Evolutionary conservation across 108 stramenopile genomes (phyloP).

Genomic region (Nitzschia palea): DNA sequence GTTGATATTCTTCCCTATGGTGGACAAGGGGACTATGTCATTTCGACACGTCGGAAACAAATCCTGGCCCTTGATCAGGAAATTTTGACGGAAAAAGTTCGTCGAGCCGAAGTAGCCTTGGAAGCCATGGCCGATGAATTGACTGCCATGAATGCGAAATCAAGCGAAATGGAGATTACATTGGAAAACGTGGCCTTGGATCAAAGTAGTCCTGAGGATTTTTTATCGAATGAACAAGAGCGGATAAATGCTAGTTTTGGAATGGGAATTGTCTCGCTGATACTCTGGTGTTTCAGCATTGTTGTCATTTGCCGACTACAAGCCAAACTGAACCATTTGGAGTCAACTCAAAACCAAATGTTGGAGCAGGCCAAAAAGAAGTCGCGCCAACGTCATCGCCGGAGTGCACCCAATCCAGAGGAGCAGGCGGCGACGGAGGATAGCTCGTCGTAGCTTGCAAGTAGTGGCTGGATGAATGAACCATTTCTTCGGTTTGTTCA

Average conservation of each 20-base stretch:
- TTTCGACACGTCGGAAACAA: slow-evolving; percentile 22
- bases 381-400: background rate
- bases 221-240: background rate
- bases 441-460: too few species aligned
- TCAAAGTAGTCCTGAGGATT: background rate
- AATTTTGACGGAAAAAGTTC: background rate
- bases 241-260: background rate
- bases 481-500: too few species aligned
- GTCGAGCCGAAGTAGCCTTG: background rate
- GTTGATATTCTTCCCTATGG: slow-evolving; percentile 6
- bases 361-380: background rate
- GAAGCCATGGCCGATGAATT: background rate
- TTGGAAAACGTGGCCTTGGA: background rate
- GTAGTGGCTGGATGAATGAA: too few species aligned
- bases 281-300: background rate
- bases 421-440: too few species aligned
- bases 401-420: too few species aligned
- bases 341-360: background rate
- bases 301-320: background rate
- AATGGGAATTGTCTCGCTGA: background rate
- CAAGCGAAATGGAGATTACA: background rate
- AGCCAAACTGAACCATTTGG: background rate
- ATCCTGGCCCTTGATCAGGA: background rate
- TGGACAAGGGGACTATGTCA: slow-evolving; percentile 43
- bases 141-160: background rate